phyloP scores from a whole-genome alignment of 148 eudicot species.

The Bassia scoparia region DNA sequence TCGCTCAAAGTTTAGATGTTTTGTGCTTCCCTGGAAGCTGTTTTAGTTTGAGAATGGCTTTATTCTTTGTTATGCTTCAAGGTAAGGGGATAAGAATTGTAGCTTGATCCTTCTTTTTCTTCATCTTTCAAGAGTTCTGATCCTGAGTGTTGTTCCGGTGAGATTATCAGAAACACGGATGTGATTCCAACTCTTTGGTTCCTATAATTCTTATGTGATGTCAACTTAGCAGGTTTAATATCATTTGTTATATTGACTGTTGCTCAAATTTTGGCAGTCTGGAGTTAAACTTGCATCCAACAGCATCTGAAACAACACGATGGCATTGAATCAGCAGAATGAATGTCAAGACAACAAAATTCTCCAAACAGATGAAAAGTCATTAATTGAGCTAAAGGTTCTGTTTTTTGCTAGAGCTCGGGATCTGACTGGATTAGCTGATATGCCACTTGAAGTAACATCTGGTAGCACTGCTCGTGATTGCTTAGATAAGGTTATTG shows the following conservation, averaged over 20 bases:
- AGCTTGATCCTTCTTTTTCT: not conserved
- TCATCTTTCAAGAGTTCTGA: not conserved
- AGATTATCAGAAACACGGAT: not conserved
- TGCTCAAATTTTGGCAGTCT: not conserved
- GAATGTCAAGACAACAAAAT: conserved; percentile 19
- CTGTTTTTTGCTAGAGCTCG: conserved; percentile 93
- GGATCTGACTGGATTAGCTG: conserved; percentile 70
- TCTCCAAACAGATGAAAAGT: conserved; percentile 21
- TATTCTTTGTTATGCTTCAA: not conserved
- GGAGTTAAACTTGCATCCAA: not conserved
- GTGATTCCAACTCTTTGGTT: not conserved
- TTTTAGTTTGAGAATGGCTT: not conserved
- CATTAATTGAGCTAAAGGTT: conserved; percentile 53
- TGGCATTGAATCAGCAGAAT: conserved; percentile 23
- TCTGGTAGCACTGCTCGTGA: conserved; percentile 71
- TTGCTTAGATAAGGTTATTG: conserved; percentile 58
- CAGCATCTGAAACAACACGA: conserved; percentile 18
- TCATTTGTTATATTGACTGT: not conserved
- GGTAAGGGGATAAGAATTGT: not conserved
- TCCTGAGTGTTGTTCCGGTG: not conserved
- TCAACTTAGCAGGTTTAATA: no score
- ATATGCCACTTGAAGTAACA: conserved; percentile 56
- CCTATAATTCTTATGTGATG: not conserved
- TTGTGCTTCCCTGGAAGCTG: conserved; percentile 4
- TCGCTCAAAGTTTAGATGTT: not conserved